Percentiles rank a stretch among this genome's conserved stretches.
phyloP scores from a whole-genome alignment of 176 grass and related monocot genomes.

The Melocanna baccifera region DNA sequence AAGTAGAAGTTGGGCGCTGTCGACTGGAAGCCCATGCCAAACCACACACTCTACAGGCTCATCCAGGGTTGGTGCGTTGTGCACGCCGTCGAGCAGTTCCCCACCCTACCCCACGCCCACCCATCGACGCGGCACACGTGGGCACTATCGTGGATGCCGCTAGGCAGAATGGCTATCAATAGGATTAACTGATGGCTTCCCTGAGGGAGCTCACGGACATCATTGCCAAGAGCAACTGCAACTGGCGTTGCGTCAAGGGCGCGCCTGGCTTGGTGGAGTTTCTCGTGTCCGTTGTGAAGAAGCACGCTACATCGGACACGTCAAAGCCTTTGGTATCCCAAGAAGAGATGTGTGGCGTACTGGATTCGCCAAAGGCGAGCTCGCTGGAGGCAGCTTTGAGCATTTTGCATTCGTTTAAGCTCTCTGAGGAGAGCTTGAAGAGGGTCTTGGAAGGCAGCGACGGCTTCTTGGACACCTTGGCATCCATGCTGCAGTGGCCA shows the following conservation, averaged over 20 bases:
- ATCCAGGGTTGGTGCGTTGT: conserved; percentile 78
- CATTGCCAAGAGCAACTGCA: conserved; percentile 59
- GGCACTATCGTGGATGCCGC: conserved; percentile 37
- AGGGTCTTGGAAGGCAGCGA: conserved; percentile 28
- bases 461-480: conserved; percentile 36
- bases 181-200: background rate
- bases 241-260: conserved; percentile 50
- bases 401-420: conserved; percentile 59
- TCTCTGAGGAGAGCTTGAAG: conserved; percentile 38
- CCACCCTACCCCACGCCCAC: conserved; percentile 64
- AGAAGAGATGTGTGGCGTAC: background rate
- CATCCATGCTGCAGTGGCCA: conserved; percentile 41
- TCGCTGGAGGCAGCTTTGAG: conserved; percentile 44
- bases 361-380: background rate
- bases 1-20: conserved; percentile 44
- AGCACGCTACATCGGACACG: background rate
- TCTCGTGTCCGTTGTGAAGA: conserved; percentile 50
- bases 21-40: conserved; percentile 70
- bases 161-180: background rate
- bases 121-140: conserved; percentile 45
- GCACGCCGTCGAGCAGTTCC: conserved; percentile 69
- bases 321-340: background rate
- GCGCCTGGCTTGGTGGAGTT: conserved; percentile 35
- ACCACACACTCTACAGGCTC: conserved; percentile 84
- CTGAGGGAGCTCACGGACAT: conserved; percentile 49